These are phyloP conservation scores for Fusarium scirpi DNA, from an alignment of 2,329 filamentous ascomycete genomes.

Conservation along the genomic window DNA sequence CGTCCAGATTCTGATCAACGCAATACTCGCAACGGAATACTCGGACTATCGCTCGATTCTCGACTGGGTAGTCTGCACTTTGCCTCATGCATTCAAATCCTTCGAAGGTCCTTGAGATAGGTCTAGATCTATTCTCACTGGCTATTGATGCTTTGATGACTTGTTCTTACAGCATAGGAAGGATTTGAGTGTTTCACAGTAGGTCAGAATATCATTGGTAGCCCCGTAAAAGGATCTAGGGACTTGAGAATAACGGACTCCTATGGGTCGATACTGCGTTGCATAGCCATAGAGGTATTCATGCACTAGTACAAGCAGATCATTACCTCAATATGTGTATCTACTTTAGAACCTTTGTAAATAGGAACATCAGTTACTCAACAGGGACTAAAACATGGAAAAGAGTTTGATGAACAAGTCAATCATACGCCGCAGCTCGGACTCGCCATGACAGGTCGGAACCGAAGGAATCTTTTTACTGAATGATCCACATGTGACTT, in stretches of 20 bases:
- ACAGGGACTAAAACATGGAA: not conserved
- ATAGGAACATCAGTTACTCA: not conserved
- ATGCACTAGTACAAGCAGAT: not conserved
- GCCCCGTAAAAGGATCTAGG: not conserved
- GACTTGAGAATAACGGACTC: not conserved
- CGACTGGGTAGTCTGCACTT: not conserved
- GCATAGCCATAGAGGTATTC: not conserved
- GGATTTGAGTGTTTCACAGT: not conserved
- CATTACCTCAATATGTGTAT: rapidly evolving
- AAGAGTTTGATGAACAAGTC: not conserved
- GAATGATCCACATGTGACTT: not conserved
- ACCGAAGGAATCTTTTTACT: not conserved
- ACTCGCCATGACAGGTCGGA: not conserved
- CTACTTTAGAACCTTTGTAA: not conserved
- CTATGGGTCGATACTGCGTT: not conserved
- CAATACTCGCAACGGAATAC: too few species aligned
- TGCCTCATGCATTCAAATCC: constrained; percentile 11
- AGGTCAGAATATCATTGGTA: not conserved
- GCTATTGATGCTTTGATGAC: not conserved
- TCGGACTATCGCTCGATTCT: not conserved
- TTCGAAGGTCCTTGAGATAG: not conserved
- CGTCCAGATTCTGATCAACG: too few species aligned
- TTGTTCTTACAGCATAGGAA: not conserved
- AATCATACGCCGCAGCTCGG: not conserved
- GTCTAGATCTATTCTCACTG: not conserved